Conservation (phyloP, 495 filamentous ascomycete species). For the Neurospora intermedia region DNA sequence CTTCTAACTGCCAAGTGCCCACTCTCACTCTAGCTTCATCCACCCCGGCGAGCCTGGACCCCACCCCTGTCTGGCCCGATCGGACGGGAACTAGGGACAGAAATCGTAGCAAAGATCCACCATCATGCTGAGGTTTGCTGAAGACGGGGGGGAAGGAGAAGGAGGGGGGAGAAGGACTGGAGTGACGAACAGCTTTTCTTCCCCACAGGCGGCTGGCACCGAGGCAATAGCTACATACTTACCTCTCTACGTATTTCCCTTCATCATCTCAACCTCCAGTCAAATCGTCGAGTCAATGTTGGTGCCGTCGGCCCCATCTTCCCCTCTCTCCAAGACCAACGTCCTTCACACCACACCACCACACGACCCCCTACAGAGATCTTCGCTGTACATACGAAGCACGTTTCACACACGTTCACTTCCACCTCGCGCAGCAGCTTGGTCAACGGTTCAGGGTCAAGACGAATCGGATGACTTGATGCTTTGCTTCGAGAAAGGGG, state of each 20-base stretch:
- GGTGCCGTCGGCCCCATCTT: slow-evolving; percentile 23
- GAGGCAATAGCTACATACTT: neutral
- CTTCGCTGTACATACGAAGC: neutral
- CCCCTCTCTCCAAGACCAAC: slow-evolving; percentile 7
- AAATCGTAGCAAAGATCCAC: neutral
- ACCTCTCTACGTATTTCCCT: neutral
- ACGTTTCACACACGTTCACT: neutral
- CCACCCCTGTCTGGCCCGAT: slow-evolving; percentile 14
- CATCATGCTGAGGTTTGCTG: slow-evolving; percentile 4
- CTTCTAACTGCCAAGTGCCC: neutral
- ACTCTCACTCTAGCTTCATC: neutral
- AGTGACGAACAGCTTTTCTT: neutral
- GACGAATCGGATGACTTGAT: neutral
- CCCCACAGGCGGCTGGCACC: slow-evolving; percentile 12
- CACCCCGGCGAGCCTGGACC: neutral
- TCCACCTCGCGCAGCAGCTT: neutral
- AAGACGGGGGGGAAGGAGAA: neutral
- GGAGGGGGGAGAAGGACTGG: no score
- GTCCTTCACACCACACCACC: slow-evolving; percentile 2
- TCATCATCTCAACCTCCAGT: neutral
- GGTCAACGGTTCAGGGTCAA: neutral
- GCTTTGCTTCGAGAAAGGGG: neutral
- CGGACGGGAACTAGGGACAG: slow-evolving; percentile 1
- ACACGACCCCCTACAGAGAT: neutral
- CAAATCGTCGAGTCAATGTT: neutral